Conservation (phyloP, 257 asterid genomes). For the Scutellaria galericulata region DNA sequence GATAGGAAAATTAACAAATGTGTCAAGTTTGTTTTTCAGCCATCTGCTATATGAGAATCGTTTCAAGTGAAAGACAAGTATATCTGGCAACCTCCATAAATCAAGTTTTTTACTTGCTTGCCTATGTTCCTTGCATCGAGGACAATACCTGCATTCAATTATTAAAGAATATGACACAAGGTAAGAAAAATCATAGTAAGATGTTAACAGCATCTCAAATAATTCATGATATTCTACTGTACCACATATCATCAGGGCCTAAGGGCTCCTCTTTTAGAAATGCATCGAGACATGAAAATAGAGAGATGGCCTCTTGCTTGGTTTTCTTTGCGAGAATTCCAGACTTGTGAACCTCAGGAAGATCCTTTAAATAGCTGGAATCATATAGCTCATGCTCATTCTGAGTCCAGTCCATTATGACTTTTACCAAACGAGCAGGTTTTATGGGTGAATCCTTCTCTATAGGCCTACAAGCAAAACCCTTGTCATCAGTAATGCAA, state of each 20-base stretch:
- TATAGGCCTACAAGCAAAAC: conserved; percentile 65
- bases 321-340: conserved; percentile 79
- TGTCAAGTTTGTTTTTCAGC: conserved; percentile 93
- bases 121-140: conserved; percentile 88
- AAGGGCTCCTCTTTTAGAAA: conserved; percentile 95
- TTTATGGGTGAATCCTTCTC: conserved; percentile 63
- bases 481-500: conserved; percentile 70
- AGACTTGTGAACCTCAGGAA: conserved; percentile 84
- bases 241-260: conserved; percentile 99
- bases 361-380: conserved; percentile 70
- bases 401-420: conserved; percentile 82
- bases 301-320: conserved; percentile 85
- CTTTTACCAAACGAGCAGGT: conserved; percentile 55
- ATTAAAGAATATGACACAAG: conserved; percentile 7
- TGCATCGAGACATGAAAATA: conserved; percentile 94
- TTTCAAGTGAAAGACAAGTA: conserved; percentile 88
- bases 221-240: conserved; percentile 20
- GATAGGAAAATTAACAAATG: conserved; percentile 84
- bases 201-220: conserved; percentile 24
- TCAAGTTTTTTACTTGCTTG: conserved; percentile 97
- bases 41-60: conserved; percentile 89
- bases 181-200: conserved; percentile 21
- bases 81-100: conserved; percentile 89
- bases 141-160: conserved; percentile 79
- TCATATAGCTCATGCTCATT: conserved; percentile 69